Base-by-base conservation (phyloP, 768 basidiomycete genomes). In the Amanita phalloides region DNA sequence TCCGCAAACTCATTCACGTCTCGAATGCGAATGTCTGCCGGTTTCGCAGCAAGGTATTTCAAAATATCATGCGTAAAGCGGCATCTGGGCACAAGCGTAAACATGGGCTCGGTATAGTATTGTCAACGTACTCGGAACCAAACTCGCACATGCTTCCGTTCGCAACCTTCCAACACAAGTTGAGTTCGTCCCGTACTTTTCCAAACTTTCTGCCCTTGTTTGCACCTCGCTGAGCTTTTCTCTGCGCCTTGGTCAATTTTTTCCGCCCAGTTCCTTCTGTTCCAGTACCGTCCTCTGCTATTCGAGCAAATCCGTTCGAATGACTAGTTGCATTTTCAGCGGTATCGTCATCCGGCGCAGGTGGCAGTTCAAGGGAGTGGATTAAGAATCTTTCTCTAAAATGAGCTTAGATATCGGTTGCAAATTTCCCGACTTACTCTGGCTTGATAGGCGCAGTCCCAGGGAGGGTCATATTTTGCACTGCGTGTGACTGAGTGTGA, bases 141-240 rank as follows among this genome's bases (percentile, higher is more conserved):
- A 80, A 79, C 55, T 86, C 82, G 61, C 93, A 96, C 6, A 70
- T 58, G 32, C 72, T 68, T 0, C 84, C 87, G 48, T 73, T 78
- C 2, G 90, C 92, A 48, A 91, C 68, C 48, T 74, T 77, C 78
- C 83, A 86, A 67, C 94, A 97, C 25, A 97, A 68, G 32, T 90
- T 83, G 2, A 90, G 66, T 41, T 87, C 86, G 60, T 94, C 93
- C 49, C 79, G 73, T 14, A 87, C 72, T 61, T 85, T 85, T 14
- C 75, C 81, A 64, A 91, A 93, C 11, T 81, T 75, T 38, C 94
- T 67, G 10, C 80, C 84, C 62, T 91, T 94, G 65, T 95, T 96
- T 54, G 83, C 81, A 2, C 93, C 93, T 30, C 78, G 71, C 54
- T 80, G 76, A 9, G 82, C 79, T 64, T 88, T 88, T 64, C 79